Evolutionary conservation across 306 rosid species (phyloP).

Genomic region (Mimosa bimucronata): DNA sequence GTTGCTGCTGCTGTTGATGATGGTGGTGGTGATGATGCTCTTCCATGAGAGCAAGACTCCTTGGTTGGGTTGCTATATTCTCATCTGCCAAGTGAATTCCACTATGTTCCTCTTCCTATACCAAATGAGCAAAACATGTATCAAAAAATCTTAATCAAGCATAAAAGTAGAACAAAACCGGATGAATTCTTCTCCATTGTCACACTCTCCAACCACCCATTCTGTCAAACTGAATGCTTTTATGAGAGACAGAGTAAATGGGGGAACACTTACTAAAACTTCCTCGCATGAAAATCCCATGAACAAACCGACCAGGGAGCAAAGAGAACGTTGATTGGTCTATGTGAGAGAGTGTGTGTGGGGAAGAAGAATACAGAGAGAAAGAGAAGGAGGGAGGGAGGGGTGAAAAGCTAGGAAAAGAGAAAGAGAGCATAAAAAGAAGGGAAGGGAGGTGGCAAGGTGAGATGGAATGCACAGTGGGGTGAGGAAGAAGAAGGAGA

Average conservation of each 20-base stretch:
- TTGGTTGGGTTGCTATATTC: conserved; percentile 28
- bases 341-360: conserved; percentile 33
- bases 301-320: conserved; percentile 51
- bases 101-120: conserved; percentile 52
- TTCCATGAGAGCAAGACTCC: conserved; percentile 43
- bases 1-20: background rate
- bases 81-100: conserved; percentile 52
- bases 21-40: conserved; percentile 44
- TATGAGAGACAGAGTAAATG: conserved; percentile 14
- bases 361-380: conserved; percentile 26
- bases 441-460: conserved; percentile 57
- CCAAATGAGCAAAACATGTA: conserved; percentile 26
- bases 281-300: conserved; percentile 62
- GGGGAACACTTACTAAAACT: conserved; percentile 58
- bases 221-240: conserved; percentile 9
- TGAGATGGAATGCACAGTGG: conserved; percentile 53
- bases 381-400: conserved; percentile 34
- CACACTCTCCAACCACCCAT: conserved; percentile 21
- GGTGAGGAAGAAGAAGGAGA: conserved; percentile 46
- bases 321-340: conserved; percentile 44
- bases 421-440: conserved; percentile 55
- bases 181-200: conserved; percentile 17
- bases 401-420: conserved; percentile 39
- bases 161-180: background rate
- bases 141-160: background rate